Evolutionary conservation across 2,329 filamentous ascomycete species (phyloP).

Genomic region (Epichloe amarillans): DNA sequence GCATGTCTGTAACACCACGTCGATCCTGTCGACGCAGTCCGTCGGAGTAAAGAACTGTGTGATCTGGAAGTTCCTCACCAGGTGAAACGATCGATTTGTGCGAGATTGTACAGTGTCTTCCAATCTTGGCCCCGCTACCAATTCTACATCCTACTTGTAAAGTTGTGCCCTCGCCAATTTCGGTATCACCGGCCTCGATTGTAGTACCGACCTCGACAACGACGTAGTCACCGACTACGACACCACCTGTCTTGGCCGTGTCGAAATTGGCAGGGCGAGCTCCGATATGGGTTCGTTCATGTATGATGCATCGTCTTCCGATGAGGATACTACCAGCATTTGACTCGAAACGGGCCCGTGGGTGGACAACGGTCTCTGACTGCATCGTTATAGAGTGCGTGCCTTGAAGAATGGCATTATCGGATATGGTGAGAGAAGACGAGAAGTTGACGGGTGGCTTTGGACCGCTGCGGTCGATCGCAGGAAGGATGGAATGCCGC

Average conservation of each 20-base stretch:
- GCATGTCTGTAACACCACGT: slow-evolving; percentile 47
- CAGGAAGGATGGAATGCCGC: slow-evolving; percentile 42
- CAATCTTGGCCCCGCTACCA: slow-evolving; percentile 46
- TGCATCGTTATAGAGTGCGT: slow-evolving; percentile 67
- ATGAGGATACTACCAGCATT: slow-evolving; percentile 66
- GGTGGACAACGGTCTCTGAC: slow-evolving; percentile 71
- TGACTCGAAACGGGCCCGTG: slow-evolving; percentile 67
- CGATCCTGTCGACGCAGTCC: slow-evolving; percentile 44
- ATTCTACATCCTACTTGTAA: slow-evolving; percentile 48
- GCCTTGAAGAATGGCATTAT: slow-evolving; percentile 52
- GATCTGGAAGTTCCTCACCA: slow-evolving; percentile 47
- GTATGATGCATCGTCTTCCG: slow-evolving; percentile 69
- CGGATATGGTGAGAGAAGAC: slow-evolving; percentile 46
- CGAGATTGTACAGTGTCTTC: slow-evolving; percentile 60
- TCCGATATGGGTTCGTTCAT: slow-evolving; percentile 52
- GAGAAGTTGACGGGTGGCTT: slow-evolving; percentile 51
- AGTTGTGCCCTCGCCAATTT: slow-evolving; percentile 45
- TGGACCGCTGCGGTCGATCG: slow-evolving; percentile 37
- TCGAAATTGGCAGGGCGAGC: slow-evolving; percentile 20
- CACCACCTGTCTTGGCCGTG: slow-evolving; percentile 27
- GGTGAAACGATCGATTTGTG: slow-evolving; percentile 46
- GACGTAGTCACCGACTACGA: slow-evolving; percentile 47
- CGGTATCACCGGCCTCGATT: slow-evolving; percentile 49
- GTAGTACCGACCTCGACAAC: slow-evolving; percentile 45
- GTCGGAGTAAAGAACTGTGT: slow-evolving; percentile 56